Evolutionary conservation across 140 eudicot species (phyloP), one percentile per base, ranked within the genome.

Genomic region (Anethum foeniculum): DNA sequence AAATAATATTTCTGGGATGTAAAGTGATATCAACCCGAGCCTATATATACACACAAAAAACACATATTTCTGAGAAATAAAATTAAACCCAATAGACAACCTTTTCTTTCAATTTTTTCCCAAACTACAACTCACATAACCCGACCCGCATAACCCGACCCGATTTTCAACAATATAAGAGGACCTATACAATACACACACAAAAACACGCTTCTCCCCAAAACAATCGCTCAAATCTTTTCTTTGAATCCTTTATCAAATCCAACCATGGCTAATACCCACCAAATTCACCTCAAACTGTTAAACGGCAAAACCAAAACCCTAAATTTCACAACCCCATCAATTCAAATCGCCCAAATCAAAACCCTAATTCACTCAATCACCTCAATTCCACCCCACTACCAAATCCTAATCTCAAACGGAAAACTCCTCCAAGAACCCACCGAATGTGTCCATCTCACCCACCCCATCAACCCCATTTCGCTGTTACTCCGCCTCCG

Each of bases 401-500:
- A 73, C 49, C 97, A 90, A 19, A 86, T 87, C 68, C 91, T 92
- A 6, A 16, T 85, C 65, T 79, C 87, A 44, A 75, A 83, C 74
- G 86, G 90, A 18, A 85, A 82, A 47, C 36, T 79, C 43, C 91
- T 81, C 52, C 79, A 86, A 14, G 91, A 92, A 3, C 18, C 71
- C 80, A 80, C 36, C 75, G 83, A 60, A 58, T 11, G 25, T 78
- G 80, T 72, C 38, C 38, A 65, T 28, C 76, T 77, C 82, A 18
- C 23, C 21, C 58, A 71, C 82, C 9, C 46, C 51, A 80, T 28
- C 75, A 80, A 30, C 62, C 82, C 81, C 3, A 78, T 94, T 11
- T 83, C 88, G 49, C 88, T 94, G 43, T 78, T 80, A 77, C 79
- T 90, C 38, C 91, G 97, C 71, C 86, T 94, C 21, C 93, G 97